Percentiles rank a stretch among this genome's conserved stretches.
Conservation (phyloP, 306 rosid genomes). For the Corylus heterophylla region DNA sequence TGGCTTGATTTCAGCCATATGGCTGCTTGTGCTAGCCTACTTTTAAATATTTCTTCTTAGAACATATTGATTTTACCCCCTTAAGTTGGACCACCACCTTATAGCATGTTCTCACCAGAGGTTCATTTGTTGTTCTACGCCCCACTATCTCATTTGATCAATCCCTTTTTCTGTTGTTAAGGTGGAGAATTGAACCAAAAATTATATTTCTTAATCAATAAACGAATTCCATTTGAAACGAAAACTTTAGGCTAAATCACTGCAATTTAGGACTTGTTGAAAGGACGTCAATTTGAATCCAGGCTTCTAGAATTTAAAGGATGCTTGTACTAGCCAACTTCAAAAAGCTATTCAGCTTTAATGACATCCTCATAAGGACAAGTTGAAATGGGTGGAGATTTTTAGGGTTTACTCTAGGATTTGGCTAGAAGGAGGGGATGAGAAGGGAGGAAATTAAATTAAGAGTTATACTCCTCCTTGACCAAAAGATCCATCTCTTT, state of each 20-base stretch:
- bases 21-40: neutral
- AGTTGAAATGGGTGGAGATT: neutral
- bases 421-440: neutral
- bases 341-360: neutral
- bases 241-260: neutral
- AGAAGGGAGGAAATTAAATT: slow-evolving; percentile 5
- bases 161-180: neutral
- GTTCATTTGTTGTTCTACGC: neutral
- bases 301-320: neutral
- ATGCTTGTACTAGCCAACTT: neutral
- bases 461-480: neutral
- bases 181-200: neutral
- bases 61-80: neutral
- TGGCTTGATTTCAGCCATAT: neutral
- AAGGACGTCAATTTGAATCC: neutral
- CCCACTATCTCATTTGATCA: neutral
- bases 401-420: neutral
- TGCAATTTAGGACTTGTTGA: neutral
- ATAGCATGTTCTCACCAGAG: neutral
- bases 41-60: neutral
- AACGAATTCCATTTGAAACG: neutral
- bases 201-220: neutral
- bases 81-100: neutral
- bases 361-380: neutral
- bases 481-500: neutral